phyloP scores from a whole-genome alignment of 768 basidiomycete species.

The Tylopilus intermedius region DNA sequence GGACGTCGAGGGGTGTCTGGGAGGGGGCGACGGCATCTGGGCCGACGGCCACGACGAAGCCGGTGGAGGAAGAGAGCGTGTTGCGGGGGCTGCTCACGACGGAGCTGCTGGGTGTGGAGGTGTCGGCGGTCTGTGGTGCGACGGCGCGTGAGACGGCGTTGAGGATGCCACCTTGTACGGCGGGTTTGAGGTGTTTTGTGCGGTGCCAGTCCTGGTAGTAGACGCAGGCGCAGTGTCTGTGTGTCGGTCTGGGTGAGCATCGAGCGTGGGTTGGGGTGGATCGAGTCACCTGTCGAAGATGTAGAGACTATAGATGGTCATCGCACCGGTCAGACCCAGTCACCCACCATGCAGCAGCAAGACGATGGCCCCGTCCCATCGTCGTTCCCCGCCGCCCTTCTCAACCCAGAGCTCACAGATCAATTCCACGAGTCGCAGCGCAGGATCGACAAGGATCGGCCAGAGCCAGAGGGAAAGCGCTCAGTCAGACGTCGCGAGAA shows the following conservation, averaged over 20 bases:
- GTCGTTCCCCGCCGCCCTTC: constrained; percentile 69
- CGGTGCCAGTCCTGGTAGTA: constrained; percentile 97
- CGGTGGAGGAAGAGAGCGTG: constrained; percentile 59
- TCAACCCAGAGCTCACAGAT: constrained; percentile 49
- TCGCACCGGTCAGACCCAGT: background rate
- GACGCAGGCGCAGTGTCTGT: constrained; percentile 84
- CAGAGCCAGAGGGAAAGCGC: constrained; percentile 72
- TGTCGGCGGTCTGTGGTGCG: constrained; percentile 31
- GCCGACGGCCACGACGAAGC: constrained; percentile 61
- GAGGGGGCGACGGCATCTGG: constrained; percentile 37
- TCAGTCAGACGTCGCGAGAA: constrained; percentile 76
- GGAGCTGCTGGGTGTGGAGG: constrained; percentile 33
- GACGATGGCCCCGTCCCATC: constrained; percentile 40
- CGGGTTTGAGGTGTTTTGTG: constrained; percentile 65
- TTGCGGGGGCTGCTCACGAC: constrained; percentile 56
- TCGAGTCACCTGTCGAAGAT: constrained; percentile 73
- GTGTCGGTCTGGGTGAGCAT: constrained; percentile 2
- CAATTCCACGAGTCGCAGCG: constrained; percentile 32
- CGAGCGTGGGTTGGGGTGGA: background rate
- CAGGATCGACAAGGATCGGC: constrained; percentile 42
- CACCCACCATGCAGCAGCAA: background rate
- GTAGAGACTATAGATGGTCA: constrained; percentile 92
- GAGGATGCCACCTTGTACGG: constrained; percentile 67
- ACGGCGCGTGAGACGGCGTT: constrained; percentile 77
- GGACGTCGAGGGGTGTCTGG: constrained; percentile 8